Conservation (phyloP, 2,329 filamentous ascomycete genomes). For the Dothideomycetes sp. region DNA sequence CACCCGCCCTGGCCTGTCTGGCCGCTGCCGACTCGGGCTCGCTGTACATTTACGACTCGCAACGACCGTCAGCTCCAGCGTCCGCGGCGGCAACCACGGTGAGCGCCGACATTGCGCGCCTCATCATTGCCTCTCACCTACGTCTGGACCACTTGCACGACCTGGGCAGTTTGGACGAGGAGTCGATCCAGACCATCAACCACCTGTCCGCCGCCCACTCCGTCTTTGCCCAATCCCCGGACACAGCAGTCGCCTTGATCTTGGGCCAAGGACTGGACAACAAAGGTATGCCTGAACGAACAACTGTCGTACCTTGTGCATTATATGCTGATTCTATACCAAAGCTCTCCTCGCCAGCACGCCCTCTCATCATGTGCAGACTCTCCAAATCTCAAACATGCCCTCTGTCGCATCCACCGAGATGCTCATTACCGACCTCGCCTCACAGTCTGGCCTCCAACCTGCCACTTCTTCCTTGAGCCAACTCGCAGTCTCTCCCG, state of each 20-base stretch:
- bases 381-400: slow-evolving; percentile 2
- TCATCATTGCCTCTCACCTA: slow-evolving; percentile 40
- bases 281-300: slow-evolving; percentile 10
- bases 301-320: too few species aligned
- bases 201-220: slow-evolving; percentile 29
- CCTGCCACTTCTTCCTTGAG: background rate
- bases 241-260: slow-evolving; percentile 15
- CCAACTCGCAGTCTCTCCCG: slow-evolving; percentile 2
- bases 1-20: slow-evolving; percentile 28
- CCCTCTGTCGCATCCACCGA: slow-evolving; percentile 14
- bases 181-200: slow-evolving; percentile 35
- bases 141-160: slow-evolving; percentile 39
- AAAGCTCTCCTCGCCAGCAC: background rate
- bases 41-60: slow-evolving; percentile 27
- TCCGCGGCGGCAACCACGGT: slow-evolving; percentile 6
- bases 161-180: slow-evolving; percentile 27
- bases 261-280: slow-evolving; percentile 11
- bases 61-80: slow-evolving; percentile 10
- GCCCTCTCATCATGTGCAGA: background rate
- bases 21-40: slow-evolving; percentile 20
- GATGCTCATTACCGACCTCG: slow-evolving; percentile 19
- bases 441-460: slow-evolving; percentile 14
- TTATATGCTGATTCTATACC: too few species aligned
- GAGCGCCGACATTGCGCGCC: slow-evolving; percentile 30
- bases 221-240: slow-evolving; percentile 23